phyloP scores from a whole-genome alignment of 495 filamentous ascomycete species.

The Xeromyces bisporus region DNA sequence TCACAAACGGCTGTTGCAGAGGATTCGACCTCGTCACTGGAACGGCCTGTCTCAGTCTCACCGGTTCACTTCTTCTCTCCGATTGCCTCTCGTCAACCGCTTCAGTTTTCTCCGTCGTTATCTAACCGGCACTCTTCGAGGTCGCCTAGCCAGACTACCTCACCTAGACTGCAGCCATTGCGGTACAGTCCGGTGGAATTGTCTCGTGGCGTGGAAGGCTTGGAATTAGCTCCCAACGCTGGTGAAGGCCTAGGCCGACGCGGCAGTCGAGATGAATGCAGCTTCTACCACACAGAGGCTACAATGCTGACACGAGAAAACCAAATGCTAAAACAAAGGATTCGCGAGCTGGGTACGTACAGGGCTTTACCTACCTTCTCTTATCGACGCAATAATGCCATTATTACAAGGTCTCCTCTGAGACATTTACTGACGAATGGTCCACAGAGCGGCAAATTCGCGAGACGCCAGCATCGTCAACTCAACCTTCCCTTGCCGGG shows the following conservation, averaged over 20 bases:
- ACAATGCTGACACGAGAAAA: conserved; percentile 79
- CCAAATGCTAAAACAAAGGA: conserved; percentile 73
- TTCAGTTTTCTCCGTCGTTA: conserved; percentile 25
- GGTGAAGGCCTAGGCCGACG: conserved; percentile 18
- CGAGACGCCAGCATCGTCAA: no score
- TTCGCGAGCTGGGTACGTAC: conserved; percentile 49
- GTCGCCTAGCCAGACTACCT: conserved; percentile 18
- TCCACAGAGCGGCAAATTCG: no score
- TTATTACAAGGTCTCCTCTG: no score
- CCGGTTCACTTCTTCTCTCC: conserved; percentile 19
- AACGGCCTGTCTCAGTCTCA: conserved; percentile 40
- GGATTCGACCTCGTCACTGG: conserved; percentile 49
- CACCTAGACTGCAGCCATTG: conserved; percentile 21
- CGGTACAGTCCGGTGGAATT: conserved; percentile 5
- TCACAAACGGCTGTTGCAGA: conserved; percentile 39
- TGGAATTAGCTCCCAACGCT: conserved; percentile 14
- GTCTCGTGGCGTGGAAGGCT: conserved; percentile 11
- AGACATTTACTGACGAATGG: no score
- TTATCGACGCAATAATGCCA: no score
- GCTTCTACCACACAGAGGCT: conserved; percentile 86
- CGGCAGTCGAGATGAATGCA: conserved; percentile 54
- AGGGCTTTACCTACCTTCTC: no score
- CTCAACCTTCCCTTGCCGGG: no score
- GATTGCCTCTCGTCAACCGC: conserved; percentile 14
- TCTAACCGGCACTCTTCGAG: conserved; percentile 34